Percentiles rank a stretch among this genome's conserved stretches.
Evolutionary conservation across 1,139 yeast genomes (phyloP).

Genomic region (Magnusiomyces ingens): DNA sequence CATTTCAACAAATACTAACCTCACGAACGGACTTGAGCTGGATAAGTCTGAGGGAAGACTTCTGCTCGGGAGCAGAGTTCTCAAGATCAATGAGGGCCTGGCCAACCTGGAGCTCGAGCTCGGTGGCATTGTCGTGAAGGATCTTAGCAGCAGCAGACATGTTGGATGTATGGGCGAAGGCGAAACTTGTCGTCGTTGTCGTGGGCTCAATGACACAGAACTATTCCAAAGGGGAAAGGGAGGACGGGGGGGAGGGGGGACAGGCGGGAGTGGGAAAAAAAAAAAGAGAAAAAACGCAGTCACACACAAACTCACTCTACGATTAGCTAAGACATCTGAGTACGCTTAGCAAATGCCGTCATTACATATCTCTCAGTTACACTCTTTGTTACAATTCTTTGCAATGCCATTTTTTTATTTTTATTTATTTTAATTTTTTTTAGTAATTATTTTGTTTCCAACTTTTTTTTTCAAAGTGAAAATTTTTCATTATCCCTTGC

Average conservation of each 20-base stretch:
- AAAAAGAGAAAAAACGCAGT: slow-evolving; percentile 2
- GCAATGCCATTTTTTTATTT: too few relatives aligned
- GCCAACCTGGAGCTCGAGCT: slow-evolving; percentile 99
- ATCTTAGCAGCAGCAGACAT: slow-evolving; percentile 97
- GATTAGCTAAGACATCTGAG: background rate
- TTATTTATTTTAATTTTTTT: too few relatives aligned
- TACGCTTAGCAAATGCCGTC: background rate
- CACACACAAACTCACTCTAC: slow-evolving; percentile 1
- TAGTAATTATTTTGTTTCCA: too few relatives aligned
- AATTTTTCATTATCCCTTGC: too few relatives aligned
- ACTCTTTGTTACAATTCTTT: too few relatives aligned
- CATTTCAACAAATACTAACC: slow-evolving; percentile 28
- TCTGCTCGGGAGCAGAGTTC: slow-evolving; percentile 85
- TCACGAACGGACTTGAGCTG: slow-evolving; percentile 99
- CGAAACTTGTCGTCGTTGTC: slow-evolving; percentile 11
- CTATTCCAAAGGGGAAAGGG: background rate
- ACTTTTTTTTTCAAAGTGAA: too few relatives aligned
- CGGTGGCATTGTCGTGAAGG: slow-evolving; percentile 69
- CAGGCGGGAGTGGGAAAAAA: background rate
- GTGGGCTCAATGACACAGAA: slow-evolving; percentile 1
- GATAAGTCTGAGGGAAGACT: slow-evolving; percentile 97
- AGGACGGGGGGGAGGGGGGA: slow-evolving; percentile 1
- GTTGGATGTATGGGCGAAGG: slow-evolving; percentile 26
- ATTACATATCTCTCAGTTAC: too few relatives aligned
- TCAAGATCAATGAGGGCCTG: slow-evolving; percentile 98